phyloP scores from a whole-genome alignment of 805 yeast genomes.

The Candida namnaoensis region DNA sequence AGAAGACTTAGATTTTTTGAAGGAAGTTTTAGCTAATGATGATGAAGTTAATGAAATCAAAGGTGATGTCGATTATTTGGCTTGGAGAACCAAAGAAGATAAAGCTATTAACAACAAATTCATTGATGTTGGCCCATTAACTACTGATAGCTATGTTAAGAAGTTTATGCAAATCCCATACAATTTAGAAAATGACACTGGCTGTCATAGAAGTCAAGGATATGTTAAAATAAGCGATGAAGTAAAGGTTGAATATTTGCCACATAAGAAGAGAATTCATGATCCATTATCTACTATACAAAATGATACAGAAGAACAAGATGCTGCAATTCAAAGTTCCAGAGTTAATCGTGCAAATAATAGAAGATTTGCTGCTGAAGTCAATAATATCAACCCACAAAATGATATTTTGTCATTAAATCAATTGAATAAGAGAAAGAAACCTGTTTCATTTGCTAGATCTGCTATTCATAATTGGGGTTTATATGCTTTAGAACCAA shows the following conservation, averaged over 20 bases:
- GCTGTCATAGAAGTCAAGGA: constrained; percentile 68
- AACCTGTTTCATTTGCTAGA: constrained; percentile 93
- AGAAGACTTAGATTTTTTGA: constrained; percentile 58
- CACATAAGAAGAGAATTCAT: constrained; percentile 67
- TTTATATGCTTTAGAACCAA: constrained; percentile 87
- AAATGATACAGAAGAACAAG: constrained; percentile 45
- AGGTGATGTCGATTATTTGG: constrained; percentile 44
- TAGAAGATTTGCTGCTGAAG: constrained; percentile 84
- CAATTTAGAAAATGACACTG: constrained; percentile 33
- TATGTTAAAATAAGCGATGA: constrained; percentile 65
- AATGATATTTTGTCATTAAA: constrained; percentile 77
- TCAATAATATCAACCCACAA: constrained; percentile 75
- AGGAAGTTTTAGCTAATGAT: constrained; percentile 26
- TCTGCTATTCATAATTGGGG: constrained; percentile 99
- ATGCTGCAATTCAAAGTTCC: constrained; percentile 50
- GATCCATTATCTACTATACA: constrained; percentile 70
- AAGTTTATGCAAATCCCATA: constrained; percentile 7
- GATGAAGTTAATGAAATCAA: constrained; percentile 14
- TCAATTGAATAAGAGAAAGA: constrained; percentile 81
- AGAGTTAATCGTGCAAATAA: constrained; percentile 82
- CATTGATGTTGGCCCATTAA: constrained; percentile 17
- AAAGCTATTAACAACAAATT: constrained; percentile 12
- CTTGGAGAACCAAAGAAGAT: constrained; percentile 46
- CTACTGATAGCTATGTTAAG: constrained; percentile 4
- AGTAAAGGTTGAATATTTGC: constrained; percentile 66